These are phyloP conservation scores for Tulasnella sp. DNA, from an alignment of 768 basidiomycete genomes.

Conservation along the genomic window DNA sequence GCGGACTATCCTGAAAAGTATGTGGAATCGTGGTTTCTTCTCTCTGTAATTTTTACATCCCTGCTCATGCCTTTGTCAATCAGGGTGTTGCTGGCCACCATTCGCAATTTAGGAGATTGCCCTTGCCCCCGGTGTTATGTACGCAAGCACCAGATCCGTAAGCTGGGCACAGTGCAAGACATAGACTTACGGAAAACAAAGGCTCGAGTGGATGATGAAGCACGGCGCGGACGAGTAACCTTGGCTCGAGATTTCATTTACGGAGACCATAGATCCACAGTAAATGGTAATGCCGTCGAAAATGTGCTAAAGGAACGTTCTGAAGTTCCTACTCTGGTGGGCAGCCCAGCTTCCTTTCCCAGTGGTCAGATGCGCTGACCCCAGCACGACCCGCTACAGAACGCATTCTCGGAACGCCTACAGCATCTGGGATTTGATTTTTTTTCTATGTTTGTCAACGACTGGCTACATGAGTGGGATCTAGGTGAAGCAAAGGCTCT, in stretches of 20 bases:
- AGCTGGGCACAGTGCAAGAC: not conserved
- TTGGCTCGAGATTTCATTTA: constrained; percentile 10
- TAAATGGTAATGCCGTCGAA: not conserved
- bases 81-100: constrained; percentile 19
- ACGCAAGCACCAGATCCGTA: constrained; percentile 29
- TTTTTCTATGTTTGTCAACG: constrained; percentile 36
- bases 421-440: constrained; percentile 34
- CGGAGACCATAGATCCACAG: constrained; percentile 7
- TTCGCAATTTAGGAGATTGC: constrained; percentile 30
- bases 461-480: constrained; percentile 46
- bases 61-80: not conserved
- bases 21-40: not conserved
- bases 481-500: constrained; percentile 43
- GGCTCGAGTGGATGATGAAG: not conserved
- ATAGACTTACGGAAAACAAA: not conserved
- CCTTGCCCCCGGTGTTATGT: constrained; percentile 39
- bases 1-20: constrained; percentile 45
- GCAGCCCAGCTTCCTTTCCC: not conserved
- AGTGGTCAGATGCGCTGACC: not conserved
- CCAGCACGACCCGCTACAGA: constrained; percentile 32
- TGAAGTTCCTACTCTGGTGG: constrained; percentile 10
- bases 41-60: no score
- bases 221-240: not conserved
- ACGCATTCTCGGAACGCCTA: constrained; percentile 38
- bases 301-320: constrained; percentile 26